Percentiles rank a stretch among this genome's conserved stretches.
Evolutionary conservation across 257 asterid genomes (phyloP).

Genomic region (Solanum paucissectum): DNA sequence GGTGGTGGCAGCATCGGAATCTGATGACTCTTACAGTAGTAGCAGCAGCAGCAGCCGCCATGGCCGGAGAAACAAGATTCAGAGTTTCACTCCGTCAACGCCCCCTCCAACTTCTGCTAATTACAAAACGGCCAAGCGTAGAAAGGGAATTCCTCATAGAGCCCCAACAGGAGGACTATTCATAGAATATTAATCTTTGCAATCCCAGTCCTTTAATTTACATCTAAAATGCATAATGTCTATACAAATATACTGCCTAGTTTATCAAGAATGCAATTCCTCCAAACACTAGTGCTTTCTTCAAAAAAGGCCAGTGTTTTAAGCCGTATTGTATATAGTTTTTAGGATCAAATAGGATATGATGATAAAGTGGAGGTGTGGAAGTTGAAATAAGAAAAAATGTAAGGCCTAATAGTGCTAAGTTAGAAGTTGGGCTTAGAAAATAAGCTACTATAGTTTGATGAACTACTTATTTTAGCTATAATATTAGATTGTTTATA

Average conservation of each 20-base stretch:
- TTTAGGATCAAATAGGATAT: not conserved
- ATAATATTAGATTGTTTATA: not conserved
- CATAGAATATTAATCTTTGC: conserved; percentile 1
- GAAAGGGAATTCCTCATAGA: conserved; percentile 29
- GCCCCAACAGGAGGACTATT: conserved; percentile 16
- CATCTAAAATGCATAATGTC: not conserved
- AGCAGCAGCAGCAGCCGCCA: conserved; percentile 10
- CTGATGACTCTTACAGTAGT: not conserved
- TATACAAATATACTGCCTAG: not conserved
- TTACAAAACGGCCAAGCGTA: conserved; percentile 18
- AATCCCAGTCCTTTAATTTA: not conserved
- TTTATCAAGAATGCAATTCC: not conserved
- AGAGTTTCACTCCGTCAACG: conserved; percentile 22
- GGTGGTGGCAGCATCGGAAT: not conserved
- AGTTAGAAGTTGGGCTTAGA: not conserved
- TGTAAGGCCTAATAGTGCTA: conserved; percentile 2
- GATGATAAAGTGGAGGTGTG: conserved; percentile 7
- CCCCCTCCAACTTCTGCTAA: conserved; percentile 19
- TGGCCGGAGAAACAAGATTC: conserved; percentile 1
- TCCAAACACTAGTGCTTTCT: not conserved
- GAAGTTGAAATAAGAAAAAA: conserved; percentile 25
- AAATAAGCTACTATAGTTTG: conserved; percentile 2
- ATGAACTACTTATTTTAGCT: not conserved
- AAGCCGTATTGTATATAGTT: not conserved
- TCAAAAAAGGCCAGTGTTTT: not conserved